Conservation (phyloP, 2,329 filamentous ascomycete genomes). For the Botryosphaeria dothidea region DNA sequence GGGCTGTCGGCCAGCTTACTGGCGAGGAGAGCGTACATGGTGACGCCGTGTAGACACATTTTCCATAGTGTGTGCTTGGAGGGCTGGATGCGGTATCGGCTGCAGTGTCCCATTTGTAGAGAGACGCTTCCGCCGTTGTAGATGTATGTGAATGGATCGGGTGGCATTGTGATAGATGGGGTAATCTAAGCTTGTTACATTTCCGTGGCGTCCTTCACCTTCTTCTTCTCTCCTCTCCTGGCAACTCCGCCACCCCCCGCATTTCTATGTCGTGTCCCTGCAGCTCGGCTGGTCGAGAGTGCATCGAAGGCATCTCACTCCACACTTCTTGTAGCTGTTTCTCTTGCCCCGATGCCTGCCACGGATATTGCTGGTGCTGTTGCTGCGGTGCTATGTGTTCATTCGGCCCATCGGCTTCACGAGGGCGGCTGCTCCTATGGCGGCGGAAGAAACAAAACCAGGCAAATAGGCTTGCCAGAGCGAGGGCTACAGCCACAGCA, state of each 20-base stretch:
- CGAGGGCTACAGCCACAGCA: neutral
- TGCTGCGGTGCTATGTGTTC: neutral
- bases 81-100: slow-evolving; percentile 89
- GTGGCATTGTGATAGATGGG: too few relatives aligned
- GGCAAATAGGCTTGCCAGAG: neutral
- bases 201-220: too few relatives aligned
- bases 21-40: slow-evolving; percentile 86
- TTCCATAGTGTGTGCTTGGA: slow-evolving; percentile 92
- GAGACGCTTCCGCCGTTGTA: slow-evolving; percentile 83
- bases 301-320: too few relatives aligned
- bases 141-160: neutral
- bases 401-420: neutral
- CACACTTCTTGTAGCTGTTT: too few relatives aligned
- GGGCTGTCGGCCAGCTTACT: slow-evolving; percentile 64
- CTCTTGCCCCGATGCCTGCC: too few relatives aligned
- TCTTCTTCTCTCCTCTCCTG: too few relatives aligned
- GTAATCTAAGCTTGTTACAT: too few relatives aligned
- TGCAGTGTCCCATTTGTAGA: slow-evolving; percentile 94
- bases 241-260: too few relatives aligned
- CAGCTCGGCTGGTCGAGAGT: too few relatives aligned
- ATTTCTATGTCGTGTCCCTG: too few relatives aligned
- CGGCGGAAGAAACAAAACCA: neutral
- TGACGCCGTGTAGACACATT: slow-evolving; percentile 93
- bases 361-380: too few relatives aligned
- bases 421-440: neutral